Base-by-base conservation (phyloP, 352 stramenopile genomes). In the Globisporangium carolinianum region DNA sequence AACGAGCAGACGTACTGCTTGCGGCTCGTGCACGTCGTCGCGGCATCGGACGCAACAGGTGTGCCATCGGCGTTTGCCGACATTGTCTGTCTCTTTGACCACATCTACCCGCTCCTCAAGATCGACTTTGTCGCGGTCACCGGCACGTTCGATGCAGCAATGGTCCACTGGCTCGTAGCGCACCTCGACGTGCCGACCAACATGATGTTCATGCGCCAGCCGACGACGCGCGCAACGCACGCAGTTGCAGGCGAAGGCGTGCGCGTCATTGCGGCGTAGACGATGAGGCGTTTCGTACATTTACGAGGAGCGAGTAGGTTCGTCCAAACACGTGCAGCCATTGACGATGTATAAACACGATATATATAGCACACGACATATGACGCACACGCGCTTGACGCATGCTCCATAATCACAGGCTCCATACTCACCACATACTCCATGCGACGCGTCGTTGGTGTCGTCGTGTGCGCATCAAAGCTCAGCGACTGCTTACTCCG, bases 1-100 rank as follows among this genome's bases (percentile, higher is more conserved):
- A 97, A 97, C 68, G 78, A 90, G 49, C 81, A 96, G 69, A 96
- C 86, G 17, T 90, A 91, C 55, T 86, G 81, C 50, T 72, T 97
- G 12, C 73, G 93, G 17, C 4, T 97, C 8, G 87, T 97, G 18
- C 89, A 97, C 60, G 65, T 89, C 38, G 71, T 57, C 17, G 64
- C 75, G 1, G 58, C 54, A 8, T 57, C 66, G 37, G 66, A 55
- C 2, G 59, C 58, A 4, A 32, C 24, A 32, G 24, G 24, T 32
- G 62, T 75, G 24, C 71, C 72, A 24, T 62, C 49, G 5, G 61
- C 66, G 46, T 75, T 73, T 57, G 57, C 43, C 8, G 64, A 66
- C 41, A 62, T 87, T 60, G 77, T 85, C 15, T 48, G 57, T 45
- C 73, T 89, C 42, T 90, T 94, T 55, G 83, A 94, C 66, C 68